Evolutionary conservation across 2,329 filamentous ascomycete species (phyloP), one percentile per base, ranked within the genome.

Genomic region (Xylariaceae sp.): DNA sequence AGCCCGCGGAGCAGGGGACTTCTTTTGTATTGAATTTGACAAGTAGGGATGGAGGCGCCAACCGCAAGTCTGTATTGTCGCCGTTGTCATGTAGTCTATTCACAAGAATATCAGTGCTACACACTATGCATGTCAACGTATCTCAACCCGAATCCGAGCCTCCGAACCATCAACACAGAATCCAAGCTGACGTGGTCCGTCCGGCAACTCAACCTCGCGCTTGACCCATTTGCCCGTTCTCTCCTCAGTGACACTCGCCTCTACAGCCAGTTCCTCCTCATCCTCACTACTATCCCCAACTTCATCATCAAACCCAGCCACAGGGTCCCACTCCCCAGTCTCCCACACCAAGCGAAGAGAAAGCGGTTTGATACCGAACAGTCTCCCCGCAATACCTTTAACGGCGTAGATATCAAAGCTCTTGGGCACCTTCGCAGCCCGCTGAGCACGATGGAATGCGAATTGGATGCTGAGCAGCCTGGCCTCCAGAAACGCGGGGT

Each of bases 251-350:
- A 71, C 68, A 70, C 73, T n/a, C n/a, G n/a, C n/a, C n/a, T n/a
- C n/a, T n/a, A n/a, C n/a, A n/a, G n/a, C n/a, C n/a, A n/a, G n/a
- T n/a, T n/a, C n/a, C 5, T 77, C 75, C 29, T 80, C 76, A 6
- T 80, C 78, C 29, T 80, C 79, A 43, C 77, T 79, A 61, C 75
- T 77, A 43, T 75, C 75, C 57, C 76, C 77, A 61, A 82, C 82
- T 29, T 79, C 78, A 4, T 81, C 78, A 57, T 84, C 78, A 61
- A 83, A 81, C 56, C 80, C 78, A 8, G 80, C 80, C 0, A 90
- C 84, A 0, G 89, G 89, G 69, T 96, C 90, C 83, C 87, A 89
- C 70, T 96, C 92, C 18, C 89, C 89, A 8, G 91, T 96, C 73
- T 96, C 90, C 87, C 89, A 95, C 0, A 94, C 74, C 46, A 97